Conservation (phyloP, 257 asterid species). For the Leptodermis oblonga region DNA sequence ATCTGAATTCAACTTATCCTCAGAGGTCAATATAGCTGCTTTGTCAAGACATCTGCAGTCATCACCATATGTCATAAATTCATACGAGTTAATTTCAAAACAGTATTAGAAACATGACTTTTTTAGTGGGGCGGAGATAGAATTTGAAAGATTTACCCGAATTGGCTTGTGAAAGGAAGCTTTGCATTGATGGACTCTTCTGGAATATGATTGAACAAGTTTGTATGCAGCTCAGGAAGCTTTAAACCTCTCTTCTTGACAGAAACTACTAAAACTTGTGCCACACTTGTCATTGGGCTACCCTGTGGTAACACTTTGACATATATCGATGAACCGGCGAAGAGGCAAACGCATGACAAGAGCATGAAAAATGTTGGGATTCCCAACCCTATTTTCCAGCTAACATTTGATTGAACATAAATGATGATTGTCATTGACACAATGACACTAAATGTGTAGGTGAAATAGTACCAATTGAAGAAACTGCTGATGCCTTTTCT, state of each 20-base stretch:
- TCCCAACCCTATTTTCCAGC: slow-evolving; percentile 60
- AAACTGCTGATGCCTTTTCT: slow-evolving; percentile 61
- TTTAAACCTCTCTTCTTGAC: slow-evolving; percentile 21
- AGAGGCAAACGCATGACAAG: slow-evolving; percentile 51
- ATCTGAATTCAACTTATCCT: slow-evolving; percentile 23
- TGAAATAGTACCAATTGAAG: slow-evolving; percentile 82
- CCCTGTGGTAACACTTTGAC: slow-evolving; percentile 49
- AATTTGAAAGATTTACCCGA: no score
- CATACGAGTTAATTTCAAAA: neutral
- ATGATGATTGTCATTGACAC: slow-evolving; percentile 59
- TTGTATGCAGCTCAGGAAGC: slow-evolving; percentile 15
- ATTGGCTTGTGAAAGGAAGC: slow-evolving; percentile 28
- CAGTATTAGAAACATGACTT: no score
- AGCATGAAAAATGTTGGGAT: slow-evolving; percentile 59
- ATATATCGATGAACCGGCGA: slow-evolving; percentile 47
- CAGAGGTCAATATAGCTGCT: slow-evolving; percentile 22
- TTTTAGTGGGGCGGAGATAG: no score
- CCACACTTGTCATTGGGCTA: slow-evolving; percentile 29
- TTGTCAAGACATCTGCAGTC: slow-evolving; percentile 23
- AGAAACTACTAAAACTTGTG: slow-evolving; percentile 27
- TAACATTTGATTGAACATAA: slow-evolving; percentile 56
- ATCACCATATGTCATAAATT: neutral
- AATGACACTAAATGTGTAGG: slow-evolving; percentile 62
- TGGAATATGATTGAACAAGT: slow-evolving; percentile 18
- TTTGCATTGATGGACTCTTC: slow-evolving; percentile 15